These are phyloP conservation scores for Oropetium thomaeum DNA, from an alignment of 176 grass and related monocot species.

Conservation along the genomic window DNA sequence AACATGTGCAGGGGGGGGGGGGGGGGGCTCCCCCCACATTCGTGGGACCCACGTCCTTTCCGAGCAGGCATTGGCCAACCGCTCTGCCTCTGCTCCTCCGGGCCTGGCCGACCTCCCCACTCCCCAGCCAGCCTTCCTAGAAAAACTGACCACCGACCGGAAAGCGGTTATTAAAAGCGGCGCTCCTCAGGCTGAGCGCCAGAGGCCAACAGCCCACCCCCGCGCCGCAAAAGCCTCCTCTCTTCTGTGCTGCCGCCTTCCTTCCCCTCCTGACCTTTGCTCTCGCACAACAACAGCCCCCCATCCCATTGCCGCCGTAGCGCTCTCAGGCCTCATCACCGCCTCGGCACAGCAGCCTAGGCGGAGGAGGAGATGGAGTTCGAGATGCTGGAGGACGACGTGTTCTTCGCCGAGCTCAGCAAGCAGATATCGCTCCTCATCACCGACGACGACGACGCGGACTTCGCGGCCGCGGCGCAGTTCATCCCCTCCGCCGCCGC, in stretches of 20 bases:
- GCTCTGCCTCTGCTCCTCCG: slow-evolving; percentile 30
- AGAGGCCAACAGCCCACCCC: no score
- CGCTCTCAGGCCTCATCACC: not conserved
- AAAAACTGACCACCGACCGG: not conserved
- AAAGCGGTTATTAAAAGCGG: slow-evolving; percentile 37
- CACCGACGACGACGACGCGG: slow-evolving; percentile 91
- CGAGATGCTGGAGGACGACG: slow-evolving; percentile 77
- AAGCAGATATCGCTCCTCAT: slow-evolving; percentile 90
- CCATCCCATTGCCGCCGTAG: not conserved
- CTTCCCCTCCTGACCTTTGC: not conserved
- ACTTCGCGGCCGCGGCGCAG: slow-evolving; percentile 39
- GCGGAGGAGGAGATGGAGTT: slow-evolving; percentile 19
- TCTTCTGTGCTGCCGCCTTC: not conserved
- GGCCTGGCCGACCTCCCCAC: not conserved
- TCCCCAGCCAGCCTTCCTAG: not conserved
- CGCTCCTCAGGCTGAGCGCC: slow-evolving; percentile 6
- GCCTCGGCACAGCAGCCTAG: not conserved
- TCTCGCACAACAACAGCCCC: no score
- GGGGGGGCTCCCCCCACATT: slow-evolving; percentile 17
- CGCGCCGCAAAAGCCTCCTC: not conserved
- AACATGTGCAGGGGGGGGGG: not conserved
- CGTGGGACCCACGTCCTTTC: slow-evolving; percentile 32
- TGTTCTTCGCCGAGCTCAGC: slow-evolving; percentile 95
- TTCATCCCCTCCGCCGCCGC: slow-evolving; percentile 36
- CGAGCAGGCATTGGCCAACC: slow-evolving; percentile 52